phyloP scores from a whole-genome alignment of 2,329 filamentous ascomycete genomes.

The Stemphylium lycopersici region DNA sequence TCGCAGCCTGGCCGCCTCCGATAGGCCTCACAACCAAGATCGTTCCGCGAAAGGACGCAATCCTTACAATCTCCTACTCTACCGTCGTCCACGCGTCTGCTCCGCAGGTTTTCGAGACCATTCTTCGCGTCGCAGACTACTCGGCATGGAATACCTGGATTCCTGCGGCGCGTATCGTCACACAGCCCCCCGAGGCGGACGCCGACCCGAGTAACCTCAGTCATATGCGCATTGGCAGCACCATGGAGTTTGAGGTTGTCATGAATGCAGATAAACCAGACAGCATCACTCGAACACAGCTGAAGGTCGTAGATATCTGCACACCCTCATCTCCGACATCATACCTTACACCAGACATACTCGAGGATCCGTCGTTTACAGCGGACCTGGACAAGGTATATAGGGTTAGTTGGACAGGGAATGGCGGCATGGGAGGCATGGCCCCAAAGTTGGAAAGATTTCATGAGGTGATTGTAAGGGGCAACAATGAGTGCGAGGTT shows the following conservation, averaged over 20 bases:
- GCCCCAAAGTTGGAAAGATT: slow-evolving; percentile 23
- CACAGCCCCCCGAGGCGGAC: slow-evolving; percentile 7
- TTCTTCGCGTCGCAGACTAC: slow-evolving; percentile 25
- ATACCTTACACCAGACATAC: slow-evolving; percentile 16
- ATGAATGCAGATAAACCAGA: slow-evolving; percentile 21
- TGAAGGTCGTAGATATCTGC: slow-evolving; percentile 27
- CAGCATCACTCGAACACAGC: slow-evolving; percentile 13
- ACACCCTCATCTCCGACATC: slow-evolving; percentile 21
- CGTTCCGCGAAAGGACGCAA: slow-evolving; percentile 12
- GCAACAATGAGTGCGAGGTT: slow-evolving; percentile 25
- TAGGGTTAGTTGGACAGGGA: slow-evolving; percentile 27
- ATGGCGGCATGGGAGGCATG: slow-evolving; percentile 17
- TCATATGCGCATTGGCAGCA: slow-evolving; percentile 18
- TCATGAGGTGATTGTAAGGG: slow-evolving; percentile 26
- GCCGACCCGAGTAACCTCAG: not conserved
- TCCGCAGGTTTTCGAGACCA: slow-evolving; percentile 22
- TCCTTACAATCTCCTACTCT: slow-evolving; percentile 11
- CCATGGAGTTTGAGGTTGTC: slow-evolving; percentile 25
- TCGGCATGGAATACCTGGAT: slow-evolving; percentile 29
- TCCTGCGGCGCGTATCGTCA: slow-evolving; percentile 17
- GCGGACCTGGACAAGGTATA: slow-evolving; percentile 26
- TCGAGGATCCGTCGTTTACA: slow-evolving; percentile 18
- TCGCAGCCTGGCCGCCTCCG: slow-evolving; percentile 14
- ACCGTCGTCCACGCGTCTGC: slow-evolving; percentile 21
- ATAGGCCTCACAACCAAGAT: slow-evolving; percentile 16